Base-by-base conservation (phyloP, 306 rosid genomes). In the Castanea crenata region DNA sequence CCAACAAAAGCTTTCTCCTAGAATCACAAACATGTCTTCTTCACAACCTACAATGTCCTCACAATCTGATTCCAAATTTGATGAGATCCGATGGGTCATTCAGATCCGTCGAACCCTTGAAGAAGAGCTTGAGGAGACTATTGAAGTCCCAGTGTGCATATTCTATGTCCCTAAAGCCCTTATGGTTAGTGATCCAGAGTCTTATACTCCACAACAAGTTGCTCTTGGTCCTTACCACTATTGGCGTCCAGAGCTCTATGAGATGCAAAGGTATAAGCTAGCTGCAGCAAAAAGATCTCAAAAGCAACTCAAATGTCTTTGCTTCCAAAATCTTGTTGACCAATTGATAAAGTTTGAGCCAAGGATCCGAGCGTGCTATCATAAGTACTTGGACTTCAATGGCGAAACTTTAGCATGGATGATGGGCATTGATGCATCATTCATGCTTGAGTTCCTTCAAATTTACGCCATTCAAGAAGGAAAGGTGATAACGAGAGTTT, bases 221-320 rank as follows among this genome's bases (percentile, higher is more conserved):
- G 86, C 97, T 5, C 88, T 94, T 35, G 94, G 94, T 10, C 97
- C 97, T 18, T 94, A 89, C 85, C 98, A 94, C 75, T 76, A 82
- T 61, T 84, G 90, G 91, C 82, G 97, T 10, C 85, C 90, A 3
- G 98, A 92, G 86, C 86, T 92, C 1, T 89, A 89, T 76, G 98
- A 90, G 63, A 94, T 94, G 96, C 90, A 85, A 59, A 85, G 94
- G 81, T 87, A 85, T 88, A 94, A 92, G 74, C 71, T 92, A 58
- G 81, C 92, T 2, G 90, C 97, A 2, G 92, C 92, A 23, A 90
- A 83, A 75, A 81, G 86, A 31, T 78, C 86, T 61, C 91, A 89
- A 23, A 90, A 88, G 74, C 81, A 74, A 10, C 90, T 85, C 16
- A 83, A 85, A 52, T 6, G 65, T 80, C 72, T 54, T 52, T 88